A percentile compares a stretch with the other conserved stretches of the same genome.
phyloP scores from a whole-genome alignment of 1,284 basidiomycete genomes.

The Apiotrichum porosum region DNA sequence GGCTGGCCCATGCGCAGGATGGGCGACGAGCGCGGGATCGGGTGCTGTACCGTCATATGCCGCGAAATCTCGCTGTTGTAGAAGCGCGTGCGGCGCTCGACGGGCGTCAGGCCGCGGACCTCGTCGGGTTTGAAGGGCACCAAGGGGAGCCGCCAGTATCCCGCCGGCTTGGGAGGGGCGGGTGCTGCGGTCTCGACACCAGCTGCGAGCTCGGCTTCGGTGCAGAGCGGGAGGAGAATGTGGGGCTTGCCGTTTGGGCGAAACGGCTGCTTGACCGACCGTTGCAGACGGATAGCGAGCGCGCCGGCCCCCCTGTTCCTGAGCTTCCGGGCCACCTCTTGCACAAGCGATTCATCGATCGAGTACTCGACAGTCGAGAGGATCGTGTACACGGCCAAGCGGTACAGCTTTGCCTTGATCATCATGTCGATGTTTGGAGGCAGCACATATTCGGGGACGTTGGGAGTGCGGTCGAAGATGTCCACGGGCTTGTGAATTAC shows the following conservation, averaged over 20 bases:
- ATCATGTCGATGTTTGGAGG: conserved; percentile 28
- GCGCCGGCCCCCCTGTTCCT: conserved; percentile 30
- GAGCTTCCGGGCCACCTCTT: conserved; percentile 18
- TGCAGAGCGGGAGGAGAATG: neutral
- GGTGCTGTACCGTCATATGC: conserved; percentile 8
- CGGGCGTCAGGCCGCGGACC: conserved; percentile 2
- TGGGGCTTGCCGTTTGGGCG: neutral
- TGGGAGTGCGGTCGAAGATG: too few relatives aligned
- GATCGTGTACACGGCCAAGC: conserved; percentile 33
- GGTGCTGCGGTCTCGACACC: too few relatives aligned
- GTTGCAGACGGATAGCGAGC: conserved; percentile 28
- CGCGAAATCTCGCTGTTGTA: conserved; percentile 12
- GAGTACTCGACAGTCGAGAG: conserved; percentile 29
- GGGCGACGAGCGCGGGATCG: conserved; percentile 3
- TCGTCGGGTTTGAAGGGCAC: neutral
- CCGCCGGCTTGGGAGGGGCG: conserved; percentile 3
- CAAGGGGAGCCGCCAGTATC: conserved; percentile 8
- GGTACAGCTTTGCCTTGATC: conserved; percentile 30
- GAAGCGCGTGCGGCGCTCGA: conserved; percentile 11
- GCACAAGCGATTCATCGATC: conserved; percentile 18
- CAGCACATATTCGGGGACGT: too few relatives aligned
- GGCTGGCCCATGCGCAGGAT: neutral
- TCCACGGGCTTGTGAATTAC: too few relatives aligned
- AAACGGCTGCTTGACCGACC: conserved; percentile 13
- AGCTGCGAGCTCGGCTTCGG: too few relatives aligned